Evolutionary conservation across 2,329 filamentous ascomycete species (phyloP), one percentile per base, ranked within the genome.

Genomic region (Aspergillus alliaceus): DNA sequence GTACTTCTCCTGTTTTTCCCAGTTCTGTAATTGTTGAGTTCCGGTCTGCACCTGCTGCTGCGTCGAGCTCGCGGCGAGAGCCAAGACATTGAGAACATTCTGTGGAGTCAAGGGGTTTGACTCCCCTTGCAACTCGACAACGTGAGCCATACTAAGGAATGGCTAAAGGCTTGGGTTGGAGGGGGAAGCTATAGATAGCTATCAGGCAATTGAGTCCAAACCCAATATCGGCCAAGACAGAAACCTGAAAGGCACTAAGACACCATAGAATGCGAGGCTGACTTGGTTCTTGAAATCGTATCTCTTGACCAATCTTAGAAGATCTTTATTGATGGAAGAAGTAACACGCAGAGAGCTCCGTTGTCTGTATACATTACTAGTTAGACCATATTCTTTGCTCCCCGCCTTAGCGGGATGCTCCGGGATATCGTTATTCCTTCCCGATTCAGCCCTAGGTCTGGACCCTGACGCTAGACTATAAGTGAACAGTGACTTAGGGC

Each of bases 81-180:
- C 79, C 53, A 93, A 78, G 11, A 84, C 83, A 61, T 84, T 83
- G 68, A 85, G 86, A 25, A 93, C 82, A 69, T 87, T 84, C 57
- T 83, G 79, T 57, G 83, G 74, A 58, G 75, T 86, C 61, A 93
- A 79, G 54, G 90, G 89, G 64, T 82, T 91, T 44, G 91, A 89
- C 77, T 95, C 91, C 63, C 90, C 92, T 6, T 90, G 84, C 58
- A 91, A 86, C 78, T 96, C 91, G 70, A 96, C 86, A 59, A 84
- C 76, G 73, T 88, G 88, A 71, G 81, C 85, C 88, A 91, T 91
- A 68, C 59, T 62, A 60, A 66, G 58, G 71, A 32, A 55, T 22
- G 49, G 32, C 50, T 35, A 15, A 25, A 47, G 48, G 58, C 40
- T 57, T 25, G 29, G 25, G 29, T 37, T 48, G 9, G 40, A 29